Base-by-base conservation (phyloP, 148 eudicot genomes). In the Pharnaceum exiguum region DNA sequence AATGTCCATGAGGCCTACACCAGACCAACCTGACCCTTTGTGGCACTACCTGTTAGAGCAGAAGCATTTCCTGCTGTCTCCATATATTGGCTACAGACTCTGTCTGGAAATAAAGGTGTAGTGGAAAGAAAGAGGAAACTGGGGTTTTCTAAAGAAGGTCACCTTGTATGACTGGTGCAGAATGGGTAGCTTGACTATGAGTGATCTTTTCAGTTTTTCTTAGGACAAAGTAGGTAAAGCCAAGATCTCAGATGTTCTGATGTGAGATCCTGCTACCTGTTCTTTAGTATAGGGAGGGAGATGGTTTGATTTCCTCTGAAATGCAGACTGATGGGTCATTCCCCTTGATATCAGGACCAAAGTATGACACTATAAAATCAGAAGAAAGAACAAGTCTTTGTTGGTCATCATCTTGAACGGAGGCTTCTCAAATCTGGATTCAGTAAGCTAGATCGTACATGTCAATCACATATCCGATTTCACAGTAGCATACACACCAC, bases 31-130 rank as follows among this genome's bases (percentile, higher is more conserved):
- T n/a, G n/a, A n/a, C n/a, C n/a, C n/a, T n/a, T n/a, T 17, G 83
- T 86, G 2, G 96, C 98, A 59, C 84, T 85, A 30, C 98, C 98
- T 0, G 90, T 81, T 51, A 91, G 25, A 5, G 79, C 89, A 72
- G 67, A 77, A 12, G 90, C 90, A 56, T 63, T 66, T 67, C 57
- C 74, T 1, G 79, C 74, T n/a, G n/a, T n/a, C n/a, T n/a, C n/a
- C n/a, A n/a, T n/a, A n/a, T n/a, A n/a, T n/a, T n/a, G n/a, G n/a
- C n/a, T n/a, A n/a, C n/a, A n/a, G n/a, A n/a, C n/a, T n/a, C n/a
- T n/a, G n/a, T n/a, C n/a, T n/a, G n/a, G n/a, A n/a, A n/a, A n/a
- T n/a, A n/a, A n/a, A n/a, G n/a, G n/a, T n/a, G n/a, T n/a, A n/a
- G n/a, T n/a, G n/a, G n/a, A n/a, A n/a, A n/a, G n/a, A n/a, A n/a